A percentile compares a stretch with the other conserved stretches of the same genome.
Evolutionary conservation across 139 green algal species (phyloP).

Genomic region (Chlorella vulgaris): DNA sequence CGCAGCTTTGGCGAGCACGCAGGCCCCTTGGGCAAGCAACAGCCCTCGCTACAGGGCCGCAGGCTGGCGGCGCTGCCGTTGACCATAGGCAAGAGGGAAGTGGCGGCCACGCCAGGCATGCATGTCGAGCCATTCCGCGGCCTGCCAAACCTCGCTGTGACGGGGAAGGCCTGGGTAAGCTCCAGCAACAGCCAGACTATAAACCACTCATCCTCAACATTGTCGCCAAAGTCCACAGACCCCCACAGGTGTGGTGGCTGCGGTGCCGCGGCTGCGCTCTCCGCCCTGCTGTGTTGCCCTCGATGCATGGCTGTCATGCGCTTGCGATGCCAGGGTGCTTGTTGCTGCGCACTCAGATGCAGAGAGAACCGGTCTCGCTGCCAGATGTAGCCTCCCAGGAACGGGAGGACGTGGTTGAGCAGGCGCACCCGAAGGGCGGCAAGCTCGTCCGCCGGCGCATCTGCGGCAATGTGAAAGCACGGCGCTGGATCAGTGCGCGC

Average conservation of each 20-base stretch:
- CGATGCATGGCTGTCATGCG: not conserved
- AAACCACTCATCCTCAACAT: slow-evolving; percentile 92
- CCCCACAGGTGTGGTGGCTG: slow-evolving; percentile 66
- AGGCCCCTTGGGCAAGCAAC: too few relatives aligned
- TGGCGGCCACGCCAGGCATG: too few relatives aligned
- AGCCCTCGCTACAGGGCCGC: too few relatives aligned
- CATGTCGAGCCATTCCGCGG: not conserved
- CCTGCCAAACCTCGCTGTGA: slow-evolving; percentile 33
- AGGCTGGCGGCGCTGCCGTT: too few relatives aligned
- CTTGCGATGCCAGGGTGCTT: slow-evolving; percentile 19
- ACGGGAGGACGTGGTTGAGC: slow-evolving; percentile 20
- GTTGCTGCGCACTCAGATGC: not conserved
- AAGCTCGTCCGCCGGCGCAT: not conserved
- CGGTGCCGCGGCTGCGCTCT: not conserved
- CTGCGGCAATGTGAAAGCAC: not conserved
- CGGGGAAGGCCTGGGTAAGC: slow-evolving; percentile 51
- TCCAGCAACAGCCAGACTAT: slow-evolving; percentile 75
- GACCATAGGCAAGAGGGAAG: too few relatives aligned
- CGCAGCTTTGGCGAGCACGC: too few relatives aligned
- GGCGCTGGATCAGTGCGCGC: not conserved
- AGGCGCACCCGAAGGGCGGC: slow-evolving; percentile 3
- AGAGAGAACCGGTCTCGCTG: slow-evolving; percentile 55
- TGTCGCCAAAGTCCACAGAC: slow-evolving; percentile 73
- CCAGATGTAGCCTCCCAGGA: slow-evolving; percentile 53
- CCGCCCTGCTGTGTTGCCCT: not conserved